Evolutionary conservation across 352 stramenopile genomes (phyloP), one percentile per base, ranked within the genome.

Genomic region (Phytopythium litorale): DNA sequence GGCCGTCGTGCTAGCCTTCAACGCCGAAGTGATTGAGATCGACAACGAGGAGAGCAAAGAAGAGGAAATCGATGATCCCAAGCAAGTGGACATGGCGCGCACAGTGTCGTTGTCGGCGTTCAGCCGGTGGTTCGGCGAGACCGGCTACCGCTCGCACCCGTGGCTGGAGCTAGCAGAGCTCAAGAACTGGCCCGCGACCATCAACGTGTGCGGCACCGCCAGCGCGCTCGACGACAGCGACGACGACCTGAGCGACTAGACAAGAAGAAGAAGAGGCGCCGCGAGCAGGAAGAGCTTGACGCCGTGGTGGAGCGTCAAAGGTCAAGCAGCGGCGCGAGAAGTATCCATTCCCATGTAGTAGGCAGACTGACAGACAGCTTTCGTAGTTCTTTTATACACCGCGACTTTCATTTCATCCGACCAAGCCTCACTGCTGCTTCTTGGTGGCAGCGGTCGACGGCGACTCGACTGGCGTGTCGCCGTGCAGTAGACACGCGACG

Each of bases 81-180:
- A 78, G 52, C 48, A 73, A 19, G 45, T 87, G 0, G 71, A 89
- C 57, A 42, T 84, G 25, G 33, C 68, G 12, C 72, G 75, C 55
- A 40, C 58, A 7, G 70, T 96, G 8, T 83, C 78, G 21, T 65
- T 94, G 33, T 71, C 75, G 18, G 74, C 79, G 28, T 96, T 96
- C 60, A 76, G 68, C 61, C 75, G 86, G 13, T 96, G 87, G 87
- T 94, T 93, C 53, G 70, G 79, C 35, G 84, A 88, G 11, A 43
- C 65, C 0, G 82, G 87, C 1, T 87, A 88, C 45, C 78, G 78
- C 50, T 79, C 73, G 15, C 70, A 91, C 60, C 75, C 84, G 52
- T 96, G 87, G 87, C 72, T 96, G 8, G 83, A 94, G 63, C 78
- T 96, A 3, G 76, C 74, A 0, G 82, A 92, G 54, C 70, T 96